phyloP scores from a whole-genome alignment of 768 basidiomycete species.

The Chiua virens region DNA sequence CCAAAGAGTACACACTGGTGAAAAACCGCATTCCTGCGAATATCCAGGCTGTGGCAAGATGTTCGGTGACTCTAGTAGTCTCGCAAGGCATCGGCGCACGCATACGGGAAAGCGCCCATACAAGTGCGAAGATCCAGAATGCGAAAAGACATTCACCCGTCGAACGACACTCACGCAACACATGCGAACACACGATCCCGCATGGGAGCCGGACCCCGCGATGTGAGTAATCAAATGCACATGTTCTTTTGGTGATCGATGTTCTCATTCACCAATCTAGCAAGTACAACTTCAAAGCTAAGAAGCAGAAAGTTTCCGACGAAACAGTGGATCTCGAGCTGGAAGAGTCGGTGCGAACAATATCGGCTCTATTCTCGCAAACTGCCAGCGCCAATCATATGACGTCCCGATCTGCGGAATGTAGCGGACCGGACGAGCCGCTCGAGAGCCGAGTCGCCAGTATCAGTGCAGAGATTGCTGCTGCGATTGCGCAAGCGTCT shows the following conservation, averaged over 20 bases:
- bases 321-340: conserved; percentile 60
- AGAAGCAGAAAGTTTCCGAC: conserved; percentile 53
- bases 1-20: conserved; percentile 86
- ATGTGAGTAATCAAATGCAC: conserved; percentile 49
- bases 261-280: conserved; percentile 37
- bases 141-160: conserved; percentile 86
- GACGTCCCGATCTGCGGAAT: conserved; percentile 33
- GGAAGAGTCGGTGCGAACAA: conserved; percentile 72
- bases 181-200: conserved; percentile 85
- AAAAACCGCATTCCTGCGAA: conserved; percentile 90
- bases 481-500: conserved; percentile 74
- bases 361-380: conserved; percentile 65
- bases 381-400: conserved; percentile 39
- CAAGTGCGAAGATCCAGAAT: conserved; percentile 79
- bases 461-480: conserved; percentile 78
- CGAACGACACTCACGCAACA: conserved; percentile 83
- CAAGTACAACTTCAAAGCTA: conserved; percentile 78
- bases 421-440: conserved; percentile 35
- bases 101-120: conserved; percentile 87
- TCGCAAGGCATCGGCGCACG: conserved; percentile 88
- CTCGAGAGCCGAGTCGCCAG: conserved; percentile 70
- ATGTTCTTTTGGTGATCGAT: background rate
- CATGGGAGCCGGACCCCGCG: conserved; percentile 82
- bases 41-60: conserved; percentile 86
- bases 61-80: conserved; percentile 88